phyloP scores from a whole-genome alignment of 1,139 yeast genomes.

The Magnusiomyces fungicola region DNA sequence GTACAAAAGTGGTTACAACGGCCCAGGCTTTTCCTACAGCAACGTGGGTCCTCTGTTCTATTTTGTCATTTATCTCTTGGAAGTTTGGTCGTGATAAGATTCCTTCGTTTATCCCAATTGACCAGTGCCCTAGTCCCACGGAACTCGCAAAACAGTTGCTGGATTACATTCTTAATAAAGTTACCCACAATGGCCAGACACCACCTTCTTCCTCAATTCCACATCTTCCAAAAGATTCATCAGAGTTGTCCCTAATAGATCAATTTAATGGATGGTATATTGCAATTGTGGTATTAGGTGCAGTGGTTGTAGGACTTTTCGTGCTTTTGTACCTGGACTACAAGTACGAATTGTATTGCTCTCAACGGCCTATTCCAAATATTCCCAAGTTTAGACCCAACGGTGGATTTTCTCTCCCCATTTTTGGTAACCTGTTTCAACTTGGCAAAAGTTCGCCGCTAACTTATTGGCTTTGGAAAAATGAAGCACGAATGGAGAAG shows the following conservation, averaged over 20 bases:
- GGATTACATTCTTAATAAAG: neutral
- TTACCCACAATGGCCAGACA: neutral
- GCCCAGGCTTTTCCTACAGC: neutral
- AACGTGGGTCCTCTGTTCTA: neutral
- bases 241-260: neutral
- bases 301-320: neutral
- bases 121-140: neutral
- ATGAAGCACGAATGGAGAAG: neutral
- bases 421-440: conserved; percentile 46
- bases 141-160: neutral
- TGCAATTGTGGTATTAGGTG: neutral
- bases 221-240: neutral
- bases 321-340: conserved; percentile 14
- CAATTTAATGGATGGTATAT: neutral
- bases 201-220: too few species aligned
- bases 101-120: neutral
- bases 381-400: conserved; percentile 32
- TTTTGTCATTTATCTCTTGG: neutral
- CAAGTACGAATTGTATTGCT: conserved; percentile 20
- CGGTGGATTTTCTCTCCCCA: conserved; percentile 32
- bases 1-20: too few species aligned
- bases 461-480: conserved; percentile 32
- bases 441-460: conserved; percentile 46
- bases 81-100: neutral
- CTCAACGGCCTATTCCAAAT: conserved; percentile 30